Conservation (phyloP, 2,329 filamentous ascomycete species). For the Dactylella cylindrospora region DNA sequence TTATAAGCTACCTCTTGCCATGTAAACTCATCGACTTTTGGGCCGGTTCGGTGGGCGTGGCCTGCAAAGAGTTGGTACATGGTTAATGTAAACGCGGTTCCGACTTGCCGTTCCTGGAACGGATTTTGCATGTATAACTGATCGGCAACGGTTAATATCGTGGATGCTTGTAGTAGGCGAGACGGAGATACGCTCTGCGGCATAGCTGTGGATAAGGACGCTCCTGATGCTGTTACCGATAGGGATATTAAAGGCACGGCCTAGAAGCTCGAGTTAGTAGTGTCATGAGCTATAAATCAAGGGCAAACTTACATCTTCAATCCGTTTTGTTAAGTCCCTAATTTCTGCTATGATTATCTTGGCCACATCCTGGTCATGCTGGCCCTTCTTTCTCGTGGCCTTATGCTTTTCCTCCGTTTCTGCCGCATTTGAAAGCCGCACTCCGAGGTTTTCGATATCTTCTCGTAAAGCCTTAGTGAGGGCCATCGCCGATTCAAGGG, state of each 20-base stretch:
- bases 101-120: conserved; percentile 71
- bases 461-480: conserved; percentile 79
- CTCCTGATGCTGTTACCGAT: conserved; percentile 90
- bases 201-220: conserved; percentile 76
- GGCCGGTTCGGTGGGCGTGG: conserved; percentile 56
- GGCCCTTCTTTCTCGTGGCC: conserved; percentile 57
- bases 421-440: conserved; percentile 70
- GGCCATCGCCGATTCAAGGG: conserved; percentile 78
- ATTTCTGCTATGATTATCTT: conserved; percentile 72
- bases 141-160: conserved; percentile 83
- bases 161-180: conserved; percentile 85
- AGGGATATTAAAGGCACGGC: conserved; percentile 86
- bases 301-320: conserved; percentile 66
- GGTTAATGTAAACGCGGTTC: conserved; percentile 80
- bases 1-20: conserved; percentile 99
- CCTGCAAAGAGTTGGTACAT: conserved; percentile 93
- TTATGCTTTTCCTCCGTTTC: conserved; percentile 59
- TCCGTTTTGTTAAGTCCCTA: conserved; percentile 70
- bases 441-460: conserved; percentile 78
- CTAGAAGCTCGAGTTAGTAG: too few relatives aligned
- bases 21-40: conserved; percentile 60
- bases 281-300: too few relatives aligned
- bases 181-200: conserved; percentile 86
- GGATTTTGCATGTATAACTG: conserved; percentile 72
- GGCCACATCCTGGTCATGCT: conserved; percentile 66